Conservation (phyloP, 148 eudicot species). For the Heliamphora exappendiculata region DNA sequence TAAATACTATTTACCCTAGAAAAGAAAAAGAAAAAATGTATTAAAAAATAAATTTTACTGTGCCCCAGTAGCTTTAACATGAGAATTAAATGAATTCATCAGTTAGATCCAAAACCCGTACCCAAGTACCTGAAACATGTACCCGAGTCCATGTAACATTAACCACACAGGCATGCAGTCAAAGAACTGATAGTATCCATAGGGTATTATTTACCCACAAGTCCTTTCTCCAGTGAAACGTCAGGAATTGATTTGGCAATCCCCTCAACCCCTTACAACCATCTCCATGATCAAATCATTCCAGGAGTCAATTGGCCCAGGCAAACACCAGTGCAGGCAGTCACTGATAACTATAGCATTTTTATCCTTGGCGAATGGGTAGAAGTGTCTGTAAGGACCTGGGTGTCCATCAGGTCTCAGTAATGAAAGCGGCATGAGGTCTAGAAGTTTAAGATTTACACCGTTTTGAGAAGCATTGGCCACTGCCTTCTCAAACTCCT, state of each 20-base stretch:
- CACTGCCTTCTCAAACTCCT: conserved; percentile 46
- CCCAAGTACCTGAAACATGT: too few relatives aligned
- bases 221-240: background rate
- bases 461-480: conserved; percentile 45
- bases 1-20: too few relatives aligned
- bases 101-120: too few relatives aligned
- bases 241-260: background rate
- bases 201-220: background rate
- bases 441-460: conserved; percentile 48
- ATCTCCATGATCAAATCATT: conserved; percentile 70
- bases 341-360: conserved; percentile 35
- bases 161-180: too few relatives aligned
- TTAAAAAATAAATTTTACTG: too few relatives aligned
- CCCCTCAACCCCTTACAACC: conserved; percentile 23
- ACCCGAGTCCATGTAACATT: too few relatives aligned
- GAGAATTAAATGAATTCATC: too few relatives aligned
- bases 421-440: conserved; percentile 51
- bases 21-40: too few relatives aligned
- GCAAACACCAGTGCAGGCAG: conserved; percentile 91
- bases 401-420: conserved; percentile 89
- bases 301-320: conserved; percentile 90
- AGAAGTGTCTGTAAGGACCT: conserved; percentile 51
- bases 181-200: background rate
- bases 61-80: too few relatives aligned
- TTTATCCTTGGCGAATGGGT: conserved; percentile 43